Evolutionary conservation across 306 rosid genomes (phyloP).

Genomic region (Cicer pinnatifidum): DNA sequence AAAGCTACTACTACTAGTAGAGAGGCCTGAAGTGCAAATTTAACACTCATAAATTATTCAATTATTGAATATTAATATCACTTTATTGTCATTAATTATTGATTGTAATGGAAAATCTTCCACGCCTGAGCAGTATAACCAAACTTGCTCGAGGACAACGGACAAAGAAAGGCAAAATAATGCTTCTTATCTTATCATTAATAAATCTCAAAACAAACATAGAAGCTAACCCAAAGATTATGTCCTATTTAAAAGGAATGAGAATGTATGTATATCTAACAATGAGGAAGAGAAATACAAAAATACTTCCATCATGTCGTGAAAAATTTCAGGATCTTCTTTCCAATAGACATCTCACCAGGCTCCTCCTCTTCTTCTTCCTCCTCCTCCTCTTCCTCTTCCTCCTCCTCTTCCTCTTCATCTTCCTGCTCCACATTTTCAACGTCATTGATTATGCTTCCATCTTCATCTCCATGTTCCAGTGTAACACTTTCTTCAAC

Average conservation of each 20-base stretch:
- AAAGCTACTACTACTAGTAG: slow-evolving; percentile 46
- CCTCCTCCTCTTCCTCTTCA: slow-evolving; percentile 46
- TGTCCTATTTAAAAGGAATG: slow-evolving; percentile 43
- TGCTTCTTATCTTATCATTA: slow-evolving; percentile 21
- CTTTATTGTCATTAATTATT: neutral
- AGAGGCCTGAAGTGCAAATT: slow-evolving; percentile 33
- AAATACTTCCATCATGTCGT: slow-evolving; percentile 61
- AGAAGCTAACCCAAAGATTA: slow-evolving; percentile 32
- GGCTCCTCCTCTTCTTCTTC: slow-evolving; percentile 58
- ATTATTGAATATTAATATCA: slow-evolving; percentile 28
- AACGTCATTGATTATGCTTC: slow-evolving; percentile 53
- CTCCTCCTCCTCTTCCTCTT: slow-evolving; percentile 48
- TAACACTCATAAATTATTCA: slow-evolving; percentile 34
- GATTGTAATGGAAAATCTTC: neutral
- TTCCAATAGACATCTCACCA: slow-evolving; percentile 64
- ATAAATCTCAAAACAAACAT: slow-evolving; percentile 39
- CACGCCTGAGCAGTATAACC: neutral
- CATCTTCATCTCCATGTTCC: slow-evolving; percentile 53
- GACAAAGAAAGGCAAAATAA: slow-evolving; percentile 36
- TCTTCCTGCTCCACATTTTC: slow-evolving; percentile 49
- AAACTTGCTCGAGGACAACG: slow-evolving; percentile 10
- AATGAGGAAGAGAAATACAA: slow-evolving; percentile 15
- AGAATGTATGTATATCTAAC: slow-evolving; percentile 15
- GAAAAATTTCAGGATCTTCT: slow-evolving; percentile 73
- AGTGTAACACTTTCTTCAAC: slow-evolving; percentile 53